phyloP scores from a whole-genome alignment of 78 protist species.

The Mantamonas sphyraenae region DNA sequence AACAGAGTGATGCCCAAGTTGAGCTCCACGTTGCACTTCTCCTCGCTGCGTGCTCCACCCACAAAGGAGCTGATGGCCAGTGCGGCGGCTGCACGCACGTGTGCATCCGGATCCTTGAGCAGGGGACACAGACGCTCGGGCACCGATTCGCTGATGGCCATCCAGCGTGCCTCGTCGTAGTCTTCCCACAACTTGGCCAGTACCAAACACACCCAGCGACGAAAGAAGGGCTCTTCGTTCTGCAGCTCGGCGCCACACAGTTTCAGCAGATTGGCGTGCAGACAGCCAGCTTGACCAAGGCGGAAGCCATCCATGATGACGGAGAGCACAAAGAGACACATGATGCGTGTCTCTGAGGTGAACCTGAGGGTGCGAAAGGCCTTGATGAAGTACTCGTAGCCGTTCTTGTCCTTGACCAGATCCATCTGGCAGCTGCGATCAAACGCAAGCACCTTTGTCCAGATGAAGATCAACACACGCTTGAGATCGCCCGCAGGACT shows the following conservation, averaged over 20 bases:
- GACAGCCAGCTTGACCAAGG: background rate
- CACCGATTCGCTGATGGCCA: constrained; percentile 32
- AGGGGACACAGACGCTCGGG: constrained; percentile 38
- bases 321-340: constrained; percentile 14
- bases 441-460: constrained; percentile 64
- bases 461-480: constrained; percentile 75
- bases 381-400: constrained; percentile 68
- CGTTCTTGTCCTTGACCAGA: constrained; percentile 68
- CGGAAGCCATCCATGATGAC: background rate
- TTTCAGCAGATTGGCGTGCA: background rate
- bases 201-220: constrained; percentile 61
- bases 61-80: constrained; percentile 52
- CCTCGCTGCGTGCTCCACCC: no score
- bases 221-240: no score
- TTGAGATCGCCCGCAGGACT: constrained; percentile 50
- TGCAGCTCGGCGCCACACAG: background rate
- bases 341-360: background rate
- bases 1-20: constrained; percentile 17
- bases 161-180: constrained; percentile 53
- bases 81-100: constrained; percentile 61
- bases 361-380: no score
- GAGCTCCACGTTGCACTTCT: constrained; percentile 37
- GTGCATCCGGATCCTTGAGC: constrained; percentile 24
- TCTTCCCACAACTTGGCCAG: constrained; percentile 57
- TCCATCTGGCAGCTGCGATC: constrained; percentile 62